Evolutionary conservation across 352 stramenopile species (phyloP), one percentile per base, ranked within the genome.

Genomic region (Phytophthora rubi): DNA sequence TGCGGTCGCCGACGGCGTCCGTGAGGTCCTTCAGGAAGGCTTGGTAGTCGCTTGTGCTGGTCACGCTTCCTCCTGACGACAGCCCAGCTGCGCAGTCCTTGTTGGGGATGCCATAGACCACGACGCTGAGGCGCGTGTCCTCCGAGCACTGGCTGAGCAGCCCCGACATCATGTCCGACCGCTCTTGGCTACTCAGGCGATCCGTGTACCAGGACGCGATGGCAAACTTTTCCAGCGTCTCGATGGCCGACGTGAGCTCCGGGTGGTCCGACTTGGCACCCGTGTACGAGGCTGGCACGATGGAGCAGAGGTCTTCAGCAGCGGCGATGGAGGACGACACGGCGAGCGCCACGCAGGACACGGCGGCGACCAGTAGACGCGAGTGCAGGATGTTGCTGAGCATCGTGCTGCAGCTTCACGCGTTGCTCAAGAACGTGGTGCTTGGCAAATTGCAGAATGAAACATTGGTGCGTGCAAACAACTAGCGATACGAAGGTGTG

Each of bases 101-200:
- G 61, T 88, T 79, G 9, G 81, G 83, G 13, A 91, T 70, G n/a
- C 83, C 83, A 58, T 91, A 91, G 21, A 91, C 79, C 8, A 89
- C 81, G 55, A 90, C 65, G 13, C 49, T 85, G 6, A 90, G 57
- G 1, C 80, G 74, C 23, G 70, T 74, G 28, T 75, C 74, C 23
- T 75, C 65, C 0, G 60, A 58, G 44, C 81, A 87, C 30, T 62
- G 51, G 10, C 30, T 62, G 12, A 84, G 59, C 18, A 90, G 68
- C 21, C 37, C 56, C n/a, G 68, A 60, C 16, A 77, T 49, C 49
- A 75, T 71, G 16, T 53, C 65, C 1, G 62, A 65, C n/a, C 68
- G 61, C n/a, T 76, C 70, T 18, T 68, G 55, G n/a, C 61, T 48
- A 0, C 52, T 64, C 21, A 71, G 54, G 18, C 80, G 82, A 48